Conservation (phyloP, 1,284 basidiomycete species). For the Sutorius eximius region DNA sequence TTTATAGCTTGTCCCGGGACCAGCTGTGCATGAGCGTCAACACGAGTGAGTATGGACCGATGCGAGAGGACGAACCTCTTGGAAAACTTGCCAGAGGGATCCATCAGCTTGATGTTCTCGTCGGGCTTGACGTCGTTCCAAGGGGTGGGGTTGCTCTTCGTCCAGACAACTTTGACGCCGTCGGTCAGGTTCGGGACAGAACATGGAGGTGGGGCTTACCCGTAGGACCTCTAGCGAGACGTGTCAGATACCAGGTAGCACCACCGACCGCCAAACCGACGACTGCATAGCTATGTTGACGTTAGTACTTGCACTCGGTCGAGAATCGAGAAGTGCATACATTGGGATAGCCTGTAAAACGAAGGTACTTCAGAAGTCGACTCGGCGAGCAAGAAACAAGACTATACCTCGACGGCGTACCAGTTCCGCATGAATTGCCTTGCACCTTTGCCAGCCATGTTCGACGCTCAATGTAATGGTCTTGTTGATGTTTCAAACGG, state of each 20-base stretch:
- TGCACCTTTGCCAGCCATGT: slow-evolving; percentile 27
- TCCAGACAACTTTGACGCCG: slow-evolving; percentile 65
- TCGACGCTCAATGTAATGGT: slow-evolving; percentile 8
- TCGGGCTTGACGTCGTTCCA: slow-evolving; percentile 76
- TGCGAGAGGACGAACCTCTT: slow-evolving; percentile 50
- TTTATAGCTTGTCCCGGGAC: slow-evolving; percentile 65
- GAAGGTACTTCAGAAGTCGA: slow-evolving; percentile 2
- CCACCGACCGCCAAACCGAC: slow-evolving; percentile 65
- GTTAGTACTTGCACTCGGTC: slow-evolving; percentile 16
- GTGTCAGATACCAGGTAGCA: slow-evolving; percentile 68
- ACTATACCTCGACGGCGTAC: slow-evolving; percentile 76
- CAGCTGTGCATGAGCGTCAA: slow-evolving; percentile 46
- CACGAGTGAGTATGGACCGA: slow-evolving; percentile 11
- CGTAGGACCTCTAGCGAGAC: slow-evolving; percentile 68
- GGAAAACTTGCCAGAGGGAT: slow-evolving; percentile 70
- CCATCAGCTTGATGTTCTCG: slow-evolving; percentile 68
- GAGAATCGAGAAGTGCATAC: slow-evolving; percentile 44
- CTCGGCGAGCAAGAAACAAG: background rate
- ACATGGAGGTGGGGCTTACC: slow-evolving; percentile 44
- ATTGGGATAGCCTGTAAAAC: slow-evolving; percentile 70
- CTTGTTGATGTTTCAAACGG: background rate
- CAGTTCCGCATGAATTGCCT: slow-evolving; percentile 66
- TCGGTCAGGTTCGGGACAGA: slow-evolving; percentile 3
- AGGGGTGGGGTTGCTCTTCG: slow-evolving; percentile 75
- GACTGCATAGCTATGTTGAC: slow-evolving; percentile 59